A percentile compares a stretch with the other conserved stretches of the same genome.
Evolutionary conservation across 139 green algal species (phyloP).

Genomic region (Nannochloris sp.): DNA sequence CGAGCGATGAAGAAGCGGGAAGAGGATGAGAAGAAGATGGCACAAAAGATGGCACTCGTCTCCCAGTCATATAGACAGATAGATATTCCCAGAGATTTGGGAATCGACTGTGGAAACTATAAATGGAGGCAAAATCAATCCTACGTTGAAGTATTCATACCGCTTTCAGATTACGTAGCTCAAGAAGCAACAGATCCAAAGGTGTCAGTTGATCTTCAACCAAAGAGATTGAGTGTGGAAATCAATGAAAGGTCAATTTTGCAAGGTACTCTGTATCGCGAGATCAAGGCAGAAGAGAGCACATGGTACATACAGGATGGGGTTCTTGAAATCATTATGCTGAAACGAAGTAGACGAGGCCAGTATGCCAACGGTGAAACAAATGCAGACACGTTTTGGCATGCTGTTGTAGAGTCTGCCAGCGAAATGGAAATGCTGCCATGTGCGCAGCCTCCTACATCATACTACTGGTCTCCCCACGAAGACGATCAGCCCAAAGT

Average conservation of each 20-base stretch:
- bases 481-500: slow-evolving; percentile 9
- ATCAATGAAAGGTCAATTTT: slow-evolving; percentile 38
- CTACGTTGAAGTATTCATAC: slow-evolving; percentile 64
- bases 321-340: slow-evolving; percentile 64
- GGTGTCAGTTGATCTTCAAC: slow-evolving; percentile 27
- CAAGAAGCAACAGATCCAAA: slow-evolving; percentile 5
- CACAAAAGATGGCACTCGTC: slow-evolving; percentile 2
- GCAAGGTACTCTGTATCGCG: slow-evolving; percentile 35
- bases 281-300: slow-evolving; percentile 67
- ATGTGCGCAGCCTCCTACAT: slow-evolving; percentile 20
- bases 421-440: slow-evolving; percentile 15
- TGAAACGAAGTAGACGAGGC: slow-evolving; percentile 69
- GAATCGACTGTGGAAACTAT: slow-evolving; percentile 43
- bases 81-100: slow-evolving; percentile 33
- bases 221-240: slow-evolving; percentile 28
- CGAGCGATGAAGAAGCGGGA: slow-evolving; percentile 24
- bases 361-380: slow-evolving; percentile 60
- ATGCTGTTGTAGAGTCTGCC: slow-evolving; percentile 22
- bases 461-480: slow-evolving; percentile 18
- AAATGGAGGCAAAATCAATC: slow-evolving; percentile 81
- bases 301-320: slow-evolving; percentile 60
- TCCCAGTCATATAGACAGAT: slow-evolving; percentile 22
- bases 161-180: slow-evolving; percentile 25
- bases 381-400: slow-evolving; percentile 70
- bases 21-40: slow-evolving; percentile 10